phyloP scores from a whole-genome alignment of 345 rosid species.

The Heritiera littoralis region DNA sequence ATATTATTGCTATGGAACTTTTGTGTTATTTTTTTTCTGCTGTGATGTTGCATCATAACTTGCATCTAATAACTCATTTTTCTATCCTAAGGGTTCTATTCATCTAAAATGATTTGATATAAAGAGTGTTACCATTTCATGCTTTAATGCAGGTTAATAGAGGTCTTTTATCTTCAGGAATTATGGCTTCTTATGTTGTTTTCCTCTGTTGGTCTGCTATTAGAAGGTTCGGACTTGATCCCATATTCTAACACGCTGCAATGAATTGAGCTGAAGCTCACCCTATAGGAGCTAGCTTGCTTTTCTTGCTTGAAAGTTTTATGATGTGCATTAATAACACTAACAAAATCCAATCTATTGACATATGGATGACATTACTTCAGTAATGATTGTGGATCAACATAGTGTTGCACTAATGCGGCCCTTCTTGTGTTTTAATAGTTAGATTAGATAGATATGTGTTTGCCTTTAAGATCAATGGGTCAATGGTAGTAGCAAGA shows the following conservation, averaged over 20 bases:
- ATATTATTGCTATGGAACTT: neutral
- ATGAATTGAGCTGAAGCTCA: neutral
- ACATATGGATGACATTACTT: neutral
- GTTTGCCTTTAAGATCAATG: neutral
- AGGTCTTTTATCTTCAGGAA: constrained; percentile 77
- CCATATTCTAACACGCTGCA: neutral
- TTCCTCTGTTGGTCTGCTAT: constrained; percentile 95
- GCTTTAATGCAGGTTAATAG: constrained; percentile 56
- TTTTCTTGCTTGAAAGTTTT: neutral
- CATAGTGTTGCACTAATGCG: neutral
- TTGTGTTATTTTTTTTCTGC: neutral
- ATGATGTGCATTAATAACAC: neutral
- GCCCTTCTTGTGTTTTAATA: neutral
- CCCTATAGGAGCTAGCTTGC: neutral
- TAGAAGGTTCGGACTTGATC: constrained; percentile 60
- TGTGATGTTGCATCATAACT: neutral
- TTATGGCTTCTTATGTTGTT: constrained; percentile 85
- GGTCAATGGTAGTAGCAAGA: neutral
- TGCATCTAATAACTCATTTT: neutral
- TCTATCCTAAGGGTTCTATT: neutral
- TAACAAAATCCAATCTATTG: neutral
- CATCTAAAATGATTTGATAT: constrained; percentile 3
- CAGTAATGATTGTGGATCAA: neutral
- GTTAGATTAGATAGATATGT: neutral
- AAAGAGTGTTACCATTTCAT: neutral